Base-by-base conservation (phyloP, 306 rosid genomes). In the Fragaria vesca region DNA sequence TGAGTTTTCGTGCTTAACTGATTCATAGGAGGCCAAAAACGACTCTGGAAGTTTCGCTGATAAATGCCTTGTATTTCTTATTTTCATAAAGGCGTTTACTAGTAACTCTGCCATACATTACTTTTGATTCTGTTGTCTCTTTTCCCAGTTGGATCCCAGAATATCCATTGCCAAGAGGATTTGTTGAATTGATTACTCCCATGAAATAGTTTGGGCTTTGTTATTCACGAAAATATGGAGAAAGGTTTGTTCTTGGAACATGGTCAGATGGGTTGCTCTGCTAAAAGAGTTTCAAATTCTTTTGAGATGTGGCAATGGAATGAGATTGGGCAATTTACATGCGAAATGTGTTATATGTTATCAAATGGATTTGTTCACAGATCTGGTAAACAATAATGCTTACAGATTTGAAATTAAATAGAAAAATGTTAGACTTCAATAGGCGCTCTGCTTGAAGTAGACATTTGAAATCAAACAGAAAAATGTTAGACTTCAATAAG, bases 1-100 rank as follows among this genome's bases (percentile, higher is more conserved):
- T 84, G 21, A 30, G 42, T 47, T 69, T 67, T 38, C 34, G 87
- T 91, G 91, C 93, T 89, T 91, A 79, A 18, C 89, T 91, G 93
- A 89, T 91, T 91, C 96, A 89, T 91, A 88, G 96, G 86, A 89
- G 90, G 93, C 91, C 87, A 1, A 89, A 28, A 91, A 3, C 55
- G 66, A 50, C 15, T 2, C 17, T 82, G 96, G 87, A 76, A 76
- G 96, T 87, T 91, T 91, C 93, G 96, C 93, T 91, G 93, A 89
- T 87, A 89, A 91, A 89, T 76, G 87, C 93, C 87, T 46, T 21
- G 61, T 0, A 81, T 38, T 79, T 0, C 26, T 83, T 54, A 28
- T 32, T 54, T 70, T 71, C 47, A 62, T 28, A 40, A 34, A 82
- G 89, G 91, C 76, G 83, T 90, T 86, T 90, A 86, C 91, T 90